Evolutionary conservation across 345 rosid species (phyloP), one percentile per base, ranked within the genome.

Genomic region (Hibiscus trionum): DNA sequence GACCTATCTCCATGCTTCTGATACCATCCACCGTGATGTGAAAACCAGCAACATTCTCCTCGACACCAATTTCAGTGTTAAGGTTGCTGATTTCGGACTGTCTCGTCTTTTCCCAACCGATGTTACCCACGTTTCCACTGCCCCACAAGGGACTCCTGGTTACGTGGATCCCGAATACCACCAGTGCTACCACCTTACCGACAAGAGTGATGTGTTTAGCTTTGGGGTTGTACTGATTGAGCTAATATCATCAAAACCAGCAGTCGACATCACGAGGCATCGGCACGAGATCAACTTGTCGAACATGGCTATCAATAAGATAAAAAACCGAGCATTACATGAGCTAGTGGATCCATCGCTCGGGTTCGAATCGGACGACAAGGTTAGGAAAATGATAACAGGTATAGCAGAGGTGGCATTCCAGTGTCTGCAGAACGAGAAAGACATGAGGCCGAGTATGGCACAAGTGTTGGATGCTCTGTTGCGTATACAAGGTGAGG

Each of bases 91-190:
- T 84, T 94, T 91, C 8, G 98, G 98, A 56, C 83, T 90, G 6
- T 94, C 98, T 0, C 88, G 97, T 12, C 86, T 91, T 50, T 94
- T 91, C 56, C 98, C 97, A 7, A 49, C n/a, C 0, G 65, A 84
- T 69, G 87, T 42, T 67, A 85, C 98, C 1, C 98, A 94, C 57
- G 85, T 94, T 71, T 94, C 97, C 0, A 94, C 98, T 3, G 88
- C 91, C 55, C 98, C 98, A 12, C 97, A 94, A 71, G 98, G 98
- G 16, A 94, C 98, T 49, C 98, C 98, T 0, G 98, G 98, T 16
- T 94, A 94, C 21, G 88, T 94, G 1, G 98, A 91, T 73, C 98
- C 98, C 0, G 98, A 94, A 72, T 94, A 94, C 75, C 93, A 86
- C 72, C 81, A 87, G 62, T 88, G 93, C 75, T 94, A 89, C 77